phyloP scores from a whole-genome alignment of 2,329 filamentous ascomycete species.

The Westerdykella ornata region DNA sequence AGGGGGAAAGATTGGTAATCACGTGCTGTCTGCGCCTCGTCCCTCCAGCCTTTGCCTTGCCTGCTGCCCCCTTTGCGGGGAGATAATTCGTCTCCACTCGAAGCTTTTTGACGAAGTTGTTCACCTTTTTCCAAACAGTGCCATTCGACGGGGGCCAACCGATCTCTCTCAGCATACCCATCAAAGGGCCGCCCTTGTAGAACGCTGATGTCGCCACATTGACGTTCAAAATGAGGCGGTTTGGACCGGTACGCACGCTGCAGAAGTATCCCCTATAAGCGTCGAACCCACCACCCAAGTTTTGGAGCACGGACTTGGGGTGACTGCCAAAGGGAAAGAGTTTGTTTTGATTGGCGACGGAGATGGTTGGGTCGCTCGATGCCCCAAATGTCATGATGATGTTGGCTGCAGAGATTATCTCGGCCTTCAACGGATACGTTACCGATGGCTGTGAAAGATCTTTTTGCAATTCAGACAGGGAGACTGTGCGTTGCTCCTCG shows the following conservation, averaged over 20 bases:
- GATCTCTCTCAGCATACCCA: conserved; percentile 23
- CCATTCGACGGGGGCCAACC: conserved; percentile 6
- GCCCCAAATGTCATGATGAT: conserved; percentile 49
- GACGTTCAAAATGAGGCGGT: conserved; percentile 54
- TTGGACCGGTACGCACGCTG: conserved; percentile 54
- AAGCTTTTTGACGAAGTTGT: conserved; percentile 34
- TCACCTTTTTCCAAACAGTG: conserved; percentile 8
- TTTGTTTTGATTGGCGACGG: conserved; percentile 49
- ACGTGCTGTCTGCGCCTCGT: conserved; percentile 33
- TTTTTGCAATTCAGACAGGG: conserved; percentile 38
- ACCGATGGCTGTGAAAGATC: conserved; percentile 38
- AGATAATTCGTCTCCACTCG: conserved; percentile 40
- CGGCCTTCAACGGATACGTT: conserved; percentile 42
- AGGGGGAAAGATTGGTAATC: conserved; percentile 34
- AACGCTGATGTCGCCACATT: conserved; percentile 57
- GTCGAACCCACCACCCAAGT: conserved; percentile 48
- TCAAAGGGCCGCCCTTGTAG: conserved; percentile 45
- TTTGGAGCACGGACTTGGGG: conserved; percentile 32
- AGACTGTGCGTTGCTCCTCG: conserved; percentile 19
- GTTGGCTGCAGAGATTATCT: conserved; percentile 53
- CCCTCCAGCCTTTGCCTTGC: conserved; percentile 15
- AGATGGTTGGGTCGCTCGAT: conserved; percentile 38
- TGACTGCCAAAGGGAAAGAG: conserved; percentile 41
- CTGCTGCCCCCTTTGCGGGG: conserved; percentile 19
- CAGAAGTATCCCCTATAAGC: conserved; percentile 57